A percentile compares a stretch with the other conserved stretches of the same genome.
phyloP scores from a whole-genome alignment of 192 early-diverging fungal species.

The Allomyces javanicus region DNA sequence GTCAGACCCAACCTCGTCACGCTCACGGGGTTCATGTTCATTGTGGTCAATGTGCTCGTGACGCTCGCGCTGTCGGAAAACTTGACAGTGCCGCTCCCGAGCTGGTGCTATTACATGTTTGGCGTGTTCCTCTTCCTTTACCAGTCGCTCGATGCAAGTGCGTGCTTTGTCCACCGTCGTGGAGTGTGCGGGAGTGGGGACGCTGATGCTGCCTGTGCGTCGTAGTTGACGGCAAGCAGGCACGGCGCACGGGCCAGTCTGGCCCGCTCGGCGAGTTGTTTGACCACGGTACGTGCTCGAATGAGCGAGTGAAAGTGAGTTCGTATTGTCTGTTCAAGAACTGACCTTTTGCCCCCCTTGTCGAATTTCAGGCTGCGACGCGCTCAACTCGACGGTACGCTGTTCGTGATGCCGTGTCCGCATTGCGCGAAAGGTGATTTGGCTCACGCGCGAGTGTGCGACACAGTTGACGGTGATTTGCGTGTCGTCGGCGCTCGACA shows the following conservation, averaged over 20 bases:
- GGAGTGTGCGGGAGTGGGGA: too few relatives aligned
- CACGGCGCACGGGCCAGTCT: constrained; percentile 62
- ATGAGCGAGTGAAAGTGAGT: too few relatives aligned
- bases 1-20: constrained; percentile 74
- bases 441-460: background rate
- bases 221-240: constrained; percentile 82
- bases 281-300: constrained; percentile 46
- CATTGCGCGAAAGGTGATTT: background rate
- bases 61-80: constrained; percentile 53
- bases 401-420: background rate
- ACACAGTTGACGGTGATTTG: constrained; percentile 34
- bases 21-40: constrained; percentile 58
- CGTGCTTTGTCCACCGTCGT: too few relatives aligned
- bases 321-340: too few relatives aligned
- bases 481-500: constrained; percentile 35
- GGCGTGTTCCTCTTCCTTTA: constrained; percentile 67
- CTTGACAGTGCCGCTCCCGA: constrained; percentile 45
- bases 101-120: constrained; percentile 61
- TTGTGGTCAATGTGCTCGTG: constrained; percentile 46
- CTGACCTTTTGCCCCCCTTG: too few relatives aligned
- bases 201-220: background rate
- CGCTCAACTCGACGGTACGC: constrained; percentile 30
- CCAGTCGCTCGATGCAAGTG: constrained; percentile 64
- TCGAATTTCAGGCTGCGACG: constrained; percentile 25
- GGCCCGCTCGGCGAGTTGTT: constrained; percentile 91